Evolutionary conservation across 108 stramenopile genomes (phyloP).

Genomic region (Nitzschia sp.): DNA sequence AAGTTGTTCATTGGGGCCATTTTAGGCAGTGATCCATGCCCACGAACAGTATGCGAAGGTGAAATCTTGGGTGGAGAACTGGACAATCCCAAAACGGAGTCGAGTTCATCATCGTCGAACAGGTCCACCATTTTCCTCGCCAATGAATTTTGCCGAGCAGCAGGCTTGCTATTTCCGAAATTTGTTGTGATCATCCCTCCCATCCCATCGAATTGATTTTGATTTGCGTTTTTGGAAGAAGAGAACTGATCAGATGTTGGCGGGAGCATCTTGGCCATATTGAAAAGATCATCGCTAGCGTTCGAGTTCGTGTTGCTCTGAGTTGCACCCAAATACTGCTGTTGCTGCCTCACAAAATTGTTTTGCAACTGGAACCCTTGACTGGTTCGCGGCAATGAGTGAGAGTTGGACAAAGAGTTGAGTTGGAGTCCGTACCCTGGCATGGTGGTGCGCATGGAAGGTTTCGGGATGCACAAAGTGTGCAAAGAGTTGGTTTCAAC

Average conservation of each 20-base stretch:
- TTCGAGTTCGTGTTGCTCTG: background rate
- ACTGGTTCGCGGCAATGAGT: no score
- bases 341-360: conserved; percentile 1
- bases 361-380: conserved; percentile 2
- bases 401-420: no score
- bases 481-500: no score
- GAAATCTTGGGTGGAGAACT: background rate
- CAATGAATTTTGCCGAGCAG: background rate
- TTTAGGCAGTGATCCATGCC: no score
- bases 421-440: no score
- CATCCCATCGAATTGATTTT: background rate
- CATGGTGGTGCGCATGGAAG: no score
- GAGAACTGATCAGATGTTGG: background rate
- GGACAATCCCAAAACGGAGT: conserved; percentile 7
- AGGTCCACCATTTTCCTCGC: background rate
- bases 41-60: background rate
- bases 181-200: background rate
- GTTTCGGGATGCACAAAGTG: no score
- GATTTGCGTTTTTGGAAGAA: background rate
- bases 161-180: background rate
- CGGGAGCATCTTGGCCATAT: conserved; percentile 11
- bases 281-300: conserved; percentile 6
- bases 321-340: conserved; percentile 1
- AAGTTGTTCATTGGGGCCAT: no score
- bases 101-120: conserved; percentile 16